Base-by-base conservation (phyloP, 169 alveolate genomes). In the Plasmodium vinckei region DNA sequence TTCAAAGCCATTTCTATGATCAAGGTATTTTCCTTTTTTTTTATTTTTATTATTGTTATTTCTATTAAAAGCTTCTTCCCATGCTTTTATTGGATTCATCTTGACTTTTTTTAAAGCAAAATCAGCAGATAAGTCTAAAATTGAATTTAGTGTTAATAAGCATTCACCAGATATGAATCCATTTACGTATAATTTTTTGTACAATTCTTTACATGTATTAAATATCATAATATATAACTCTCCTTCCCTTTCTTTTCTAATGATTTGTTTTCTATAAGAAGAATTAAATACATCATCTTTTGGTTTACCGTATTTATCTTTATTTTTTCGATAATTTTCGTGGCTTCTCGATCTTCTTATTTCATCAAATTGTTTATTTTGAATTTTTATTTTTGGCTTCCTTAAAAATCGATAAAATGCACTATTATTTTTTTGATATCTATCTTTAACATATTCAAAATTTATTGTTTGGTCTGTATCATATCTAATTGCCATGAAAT, bases 201-300 rank as follows among this genome's bases (percentile, higher is more conserved):
- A 95, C 88, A 94, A 92, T 87, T 95, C 94, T 54, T 95, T 88
- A 84, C 94, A 92, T 2, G 97, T 95, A 69, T 95, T 95, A 93
- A 95, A 94, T n/a, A 94, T 89, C 96, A 94, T 94, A 61, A 94
- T 88, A 79, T 94, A 95, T 54, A 94, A 63, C 64, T 95, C 97
- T 17, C 96, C 96, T 73, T 95, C 96, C 15, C 95, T 72, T 84
- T 93, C 96, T 72, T 72, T 87, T 71, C 94, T 73, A 47, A 93
- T 72, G 42, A 91, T 84, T 47, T 73, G 73, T 65, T 72, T 87
- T 67, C 63, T 75, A 53, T 72, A 19, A 5, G 92, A 60, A 72
- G 44, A 68, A 71, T 72, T 33, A 51, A 54, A 68, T 13, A 71
- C 73, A 61, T 63, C 68, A 57, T 63, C 69, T 44, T 72, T 44